These are phyloP conservation scores for Boletus barrowsii DNA, from an alignment of 768 basidiomycete genomes.

Conservation along the genomic window DNA sequence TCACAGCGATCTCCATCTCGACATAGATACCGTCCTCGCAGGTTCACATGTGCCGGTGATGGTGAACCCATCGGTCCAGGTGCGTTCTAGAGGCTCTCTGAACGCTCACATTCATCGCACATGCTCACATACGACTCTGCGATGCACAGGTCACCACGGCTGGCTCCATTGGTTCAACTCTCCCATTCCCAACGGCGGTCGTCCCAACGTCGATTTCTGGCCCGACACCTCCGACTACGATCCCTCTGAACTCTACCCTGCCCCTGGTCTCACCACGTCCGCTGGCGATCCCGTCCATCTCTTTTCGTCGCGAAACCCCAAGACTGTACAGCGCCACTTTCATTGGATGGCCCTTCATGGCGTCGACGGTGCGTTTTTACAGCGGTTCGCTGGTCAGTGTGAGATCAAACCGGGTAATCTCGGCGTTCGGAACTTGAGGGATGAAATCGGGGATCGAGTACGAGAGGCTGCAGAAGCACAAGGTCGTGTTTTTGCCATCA, in stretches of 20 bases:
- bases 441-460: conserved; percentile 72
- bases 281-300: conserved; percentile 61
- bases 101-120: background rate
- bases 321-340: conserved; percentile 61
- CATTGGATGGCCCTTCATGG: conserved; percentile 79
- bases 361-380: conserved; percentile 78
- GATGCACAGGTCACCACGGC: conserved; percentile 59
- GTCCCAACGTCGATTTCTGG: conserved; percentile 74
- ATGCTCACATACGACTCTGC: background rate
- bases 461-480: conserved; percentile 76
- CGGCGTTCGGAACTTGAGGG: conserved; percentile 61
- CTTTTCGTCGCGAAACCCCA: conserved; percentile 75
- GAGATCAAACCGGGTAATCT: conserved; percentile 52
- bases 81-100: conserved; percentile 11
- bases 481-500: conserved; percentile 79
- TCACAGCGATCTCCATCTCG: background rate
- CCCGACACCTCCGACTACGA: conserved; percentile 73
- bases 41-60: conserved; percentile 73
- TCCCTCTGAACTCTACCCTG: conserved; percentile 65
- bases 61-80: conserved; percentile 66
- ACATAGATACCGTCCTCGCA: conserved; percentile 19
- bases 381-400: conserved; percentile 70
- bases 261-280: conserved; percentile 59
- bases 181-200: conserved; percentile 68
- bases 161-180: conserved; percentile 83